Evolutionary conservation across 306 rosid species (phyloP).

Genomic region (Gleditsia sinensis): DNA sequence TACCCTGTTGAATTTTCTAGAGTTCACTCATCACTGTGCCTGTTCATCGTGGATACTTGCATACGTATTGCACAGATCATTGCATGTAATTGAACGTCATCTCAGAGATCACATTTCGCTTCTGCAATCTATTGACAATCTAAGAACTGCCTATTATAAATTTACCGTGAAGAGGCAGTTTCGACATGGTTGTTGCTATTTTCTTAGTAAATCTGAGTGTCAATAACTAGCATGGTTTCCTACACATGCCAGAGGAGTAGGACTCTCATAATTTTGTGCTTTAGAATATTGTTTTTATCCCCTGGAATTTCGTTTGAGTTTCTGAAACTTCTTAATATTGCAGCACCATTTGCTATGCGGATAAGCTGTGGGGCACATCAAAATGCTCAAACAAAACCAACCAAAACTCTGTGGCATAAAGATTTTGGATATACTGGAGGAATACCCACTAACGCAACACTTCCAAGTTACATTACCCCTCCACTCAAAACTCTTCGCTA

Average conservation of each 20-base stretch:
- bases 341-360: slow-evolving; percentile 87
- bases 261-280: slow-evolving; percentile 23
- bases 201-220: slow-evolving; percentile 17
- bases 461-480: slow-evolving; percentile 68
- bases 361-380: slow-evolving; percentile 88
- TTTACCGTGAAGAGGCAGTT: not conserved
- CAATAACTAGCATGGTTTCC: not conserved
- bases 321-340: slow-evolving; percentile 29
- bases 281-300: not conserved
- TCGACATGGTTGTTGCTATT: slow-evolving; percentile 8
- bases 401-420: slow-evolving; percentile 79
- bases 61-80: not conserved
- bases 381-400: slow-evolving; percentile 68
- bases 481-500: slow-evolving; percentile 77
- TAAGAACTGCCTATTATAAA: slow-evolving; percentile 16
- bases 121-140: slow-evolving; percentile 2
- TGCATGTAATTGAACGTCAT: slow-evolving; percentile 7
- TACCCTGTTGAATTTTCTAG: not conserved
- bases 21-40: slow-evolving; percentile 9
- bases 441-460: slow-evolving; percentile 71
- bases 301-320: slow-evolving; percentile 9
- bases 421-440: slow-evolving; percentile 97
- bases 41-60: slow-evolving; percentile 14
- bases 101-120: not conserved
- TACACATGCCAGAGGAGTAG: not conserved